Conservation (phyloP, 495 filamentous ascomycete species). For the Pseudomonodictys pantanalensis region DNA sequence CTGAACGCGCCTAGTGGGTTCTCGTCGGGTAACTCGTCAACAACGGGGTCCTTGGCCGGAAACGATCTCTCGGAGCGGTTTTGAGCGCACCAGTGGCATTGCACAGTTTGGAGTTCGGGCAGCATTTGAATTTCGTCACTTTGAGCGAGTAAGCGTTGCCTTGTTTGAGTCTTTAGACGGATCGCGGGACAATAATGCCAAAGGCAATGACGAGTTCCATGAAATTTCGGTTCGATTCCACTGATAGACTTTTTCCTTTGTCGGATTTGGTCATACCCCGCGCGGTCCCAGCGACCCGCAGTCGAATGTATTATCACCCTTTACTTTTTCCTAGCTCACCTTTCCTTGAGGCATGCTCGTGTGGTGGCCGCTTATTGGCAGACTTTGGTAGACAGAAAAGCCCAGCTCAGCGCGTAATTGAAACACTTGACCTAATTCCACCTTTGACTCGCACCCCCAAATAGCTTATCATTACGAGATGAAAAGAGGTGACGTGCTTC, state of each 20-base stretch:
- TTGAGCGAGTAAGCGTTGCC: conserved; percentile 27
- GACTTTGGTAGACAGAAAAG: conserved; percentile 17
- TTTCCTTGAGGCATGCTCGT: conserved; percentile 4
- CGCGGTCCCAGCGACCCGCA: conserved; percentile 27
- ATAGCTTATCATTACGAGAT: conserved; percentile 31
- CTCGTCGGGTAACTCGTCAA: conserved; percentile 53
- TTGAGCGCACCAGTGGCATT: conserved; percentile 6
- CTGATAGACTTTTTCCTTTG: conserved; percentile 23
- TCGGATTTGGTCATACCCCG: conserved; percentile 30
- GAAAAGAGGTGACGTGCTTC: conserved; percentile 28
- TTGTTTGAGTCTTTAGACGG: conserved; percentile 11
- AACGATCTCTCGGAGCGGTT: conserved; percentile 35
- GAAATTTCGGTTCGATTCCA: background rate
- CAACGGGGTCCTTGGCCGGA: conserved; percentile 47
- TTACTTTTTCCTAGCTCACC: conserved; percentile 1
- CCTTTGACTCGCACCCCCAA: conserved; percentile 4
- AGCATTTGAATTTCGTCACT: conserved; percentile 26
- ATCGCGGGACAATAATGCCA: conserved; percentile 4
- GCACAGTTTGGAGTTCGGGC: conserved; percentile 23
- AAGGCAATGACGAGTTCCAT: conserved; percentile 26
- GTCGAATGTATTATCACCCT: conserved; percentile 28
- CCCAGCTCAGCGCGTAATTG: conserved; percentile 28
- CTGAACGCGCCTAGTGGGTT: conserved; percentile 63
- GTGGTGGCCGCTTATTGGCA: conserved; percentile 1
- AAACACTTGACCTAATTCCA: conserved; percentile 11